Evolutionary conservation across 2,329 filamentous ascomycete genomes (phyloP).

Genomic region (Colletotrichum spinosum): DNA sequence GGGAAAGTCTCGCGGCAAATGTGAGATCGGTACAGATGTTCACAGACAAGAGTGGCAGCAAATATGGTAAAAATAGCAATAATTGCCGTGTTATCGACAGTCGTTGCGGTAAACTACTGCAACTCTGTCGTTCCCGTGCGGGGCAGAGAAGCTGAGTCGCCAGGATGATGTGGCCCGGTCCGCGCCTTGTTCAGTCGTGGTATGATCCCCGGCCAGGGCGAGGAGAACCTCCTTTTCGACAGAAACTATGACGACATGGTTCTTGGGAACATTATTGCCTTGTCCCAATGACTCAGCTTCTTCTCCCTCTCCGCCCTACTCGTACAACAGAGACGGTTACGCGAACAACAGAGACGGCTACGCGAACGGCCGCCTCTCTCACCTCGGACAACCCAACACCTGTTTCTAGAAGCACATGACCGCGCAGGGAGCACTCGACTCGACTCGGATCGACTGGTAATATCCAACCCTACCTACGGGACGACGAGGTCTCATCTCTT

Average conservation of each 20-base stretch:
- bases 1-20: background rate
- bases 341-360: background rate
- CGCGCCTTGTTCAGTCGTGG: slow-evolving; percentile 1
- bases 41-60: background rate
- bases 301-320: background rate
- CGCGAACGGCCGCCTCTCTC: no score
- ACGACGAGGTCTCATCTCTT: no score
- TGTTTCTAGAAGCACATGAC: no score
- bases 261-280: no score
- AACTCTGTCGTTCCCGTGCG: slow-evolving; percentile 6
- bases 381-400: no score
- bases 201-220: background rate
- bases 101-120: background rate
- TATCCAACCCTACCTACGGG: no score
- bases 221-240: background rate
- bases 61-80: background rate
- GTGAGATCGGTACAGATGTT: background rate
- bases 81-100: background rate
- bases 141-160: background rate
- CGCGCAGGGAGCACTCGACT: no score
- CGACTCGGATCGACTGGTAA: no score
- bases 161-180: background rate
- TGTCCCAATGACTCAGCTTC: background rate
- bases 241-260: slow-evolving; percentile 9
- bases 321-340: background rate